phyloP scores from a whole-genome alignment of 306 rosid genomes.

The Cicer chorassanicum region DNA sequence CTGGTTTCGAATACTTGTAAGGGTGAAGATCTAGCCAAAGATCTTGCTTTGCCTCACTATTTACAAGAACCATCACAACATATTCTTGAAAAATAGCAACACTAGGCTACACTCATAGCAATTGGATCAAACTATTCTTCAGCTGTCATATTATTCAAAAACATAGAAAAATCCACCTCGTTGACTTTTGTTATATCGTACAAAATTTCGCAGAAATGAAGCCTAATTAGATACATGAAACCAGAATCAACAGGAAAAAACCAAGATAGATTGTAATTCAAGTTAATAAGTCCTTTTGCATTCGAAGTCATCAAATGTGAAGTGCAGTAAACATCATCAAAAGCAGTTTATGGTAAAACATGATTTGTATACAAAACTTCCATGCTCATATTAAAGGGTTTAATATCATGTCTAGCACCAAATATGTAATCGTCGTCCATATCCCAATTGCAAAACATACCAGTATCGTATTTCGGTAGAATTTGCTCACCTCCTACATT shows the following conservation, averaged over 20 bases:
- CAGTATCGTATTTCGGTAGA: constrained; percentile 43
- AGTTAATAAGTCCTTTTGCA: neutral
- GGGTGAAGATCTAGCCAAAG: constrained; percentile 51
- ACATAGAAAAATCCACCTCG: constrained; percentile 42
- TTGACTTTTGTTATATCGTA: neutral
- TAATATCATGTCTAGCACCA: neutral
- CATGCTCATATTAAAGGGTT: neutral
- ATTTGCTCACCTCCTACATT: constrained; percentile 50
- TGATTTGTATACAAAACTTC: constrained; percentile 6
- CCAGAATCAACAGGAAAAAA: constrained; percentile 51
- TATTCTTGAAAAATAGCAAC: constrained; percentile 41
- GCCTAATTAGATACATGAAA: constrained; percentile 58
- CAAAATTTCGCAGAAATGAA: constrained; percentile 52
- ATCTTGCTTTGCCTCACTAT: constrained; percentile 45
- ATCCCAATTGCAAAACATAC: constrained; percentile 53
- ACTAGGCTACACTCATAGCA: constrained; percentile 19
- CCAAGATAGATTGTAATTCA: constrained; percentile 49
- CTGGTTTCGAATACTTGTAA: neutral
- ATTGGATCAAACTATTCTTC: neutral
- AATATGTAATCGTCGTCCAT: neutral
- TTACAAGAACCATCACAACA: constrained; percentile 37
- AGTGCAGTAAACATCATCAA: constrained; percentile 37
- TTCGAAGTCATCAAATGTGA: neutral
- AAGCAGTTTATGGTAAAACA: constrained; percentile 43
- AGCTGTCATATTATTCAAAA: constrained; percentile 52